Evolutionary conservation across 192 early-diverging fungal species (phyloP).

Genomic region (Haplosporangium gracile): DNA sequence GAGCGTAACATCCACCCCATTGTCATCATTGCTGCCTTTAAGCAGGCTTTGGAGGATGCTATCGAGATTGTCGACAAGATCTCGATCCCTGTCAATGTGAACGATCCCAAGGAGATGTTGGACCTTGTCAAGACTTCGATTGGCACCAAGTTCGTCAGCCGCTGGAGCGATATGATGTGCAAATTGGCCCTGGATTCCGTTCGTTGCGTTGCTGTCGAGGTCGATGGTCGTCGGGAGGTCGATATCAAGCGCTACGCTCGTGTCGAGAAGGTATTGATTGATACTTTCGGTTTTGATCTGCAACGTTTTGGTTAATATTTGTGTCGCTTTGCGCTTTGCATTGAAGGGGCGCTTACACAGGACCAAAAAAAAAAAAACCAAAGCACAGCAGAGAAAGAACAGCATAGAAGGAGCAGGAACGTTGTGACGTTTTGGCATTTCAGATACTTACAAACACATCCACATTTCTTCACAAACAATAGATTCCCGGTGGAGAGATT

Average conservation of each 20-base stretch:
- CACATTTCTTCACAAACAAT: background rate
- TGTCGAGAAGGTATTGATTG: constrained; percentile 87
- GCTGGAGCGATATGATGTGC: constrained; percentile 99
- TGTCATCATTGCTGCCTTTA: constrained; percentile 94
- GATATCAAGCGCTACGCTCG: constrained; percentile 99
- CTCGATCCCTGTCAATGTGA: constrained; percentile 86
- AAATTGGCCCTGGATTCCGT: constrained; percentile 95
- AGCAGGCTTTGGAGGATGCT: constrained; percentile 94
- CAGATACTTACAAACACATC: background rate
- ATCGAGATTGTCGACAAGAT: constrained; percentile 88
- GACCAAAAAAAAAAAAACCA: background rate
- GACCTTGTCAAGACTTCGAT: constrained; percentile 91
- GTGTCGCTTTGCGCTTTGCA: background rate
- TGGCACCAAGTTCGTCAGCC: constrained; percentile 96
- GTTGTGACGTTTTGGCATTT: constrained; percentile 5
- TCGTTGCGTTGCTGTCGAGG: constrained; percentile 83
- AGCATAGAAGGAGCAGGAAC: background rate
- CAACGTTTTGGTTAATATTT: background rate
- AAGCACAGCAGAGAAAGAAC: background rate
- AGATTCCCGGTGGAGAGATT: constrained; percentile 98
- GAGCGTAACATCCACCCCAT: constrained; percentile 99
- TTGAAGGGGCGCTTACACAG: background rate
- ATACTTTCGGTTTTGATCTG: no score
- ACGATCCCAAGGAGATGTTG: constrained; percentile 91
- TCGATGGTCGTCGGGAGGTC: constrained; percentile 87